phyloP scores from a whole-genome alignment of 108 stramenopile species.

The Pseudonitzschia delicatissima region DNA sequence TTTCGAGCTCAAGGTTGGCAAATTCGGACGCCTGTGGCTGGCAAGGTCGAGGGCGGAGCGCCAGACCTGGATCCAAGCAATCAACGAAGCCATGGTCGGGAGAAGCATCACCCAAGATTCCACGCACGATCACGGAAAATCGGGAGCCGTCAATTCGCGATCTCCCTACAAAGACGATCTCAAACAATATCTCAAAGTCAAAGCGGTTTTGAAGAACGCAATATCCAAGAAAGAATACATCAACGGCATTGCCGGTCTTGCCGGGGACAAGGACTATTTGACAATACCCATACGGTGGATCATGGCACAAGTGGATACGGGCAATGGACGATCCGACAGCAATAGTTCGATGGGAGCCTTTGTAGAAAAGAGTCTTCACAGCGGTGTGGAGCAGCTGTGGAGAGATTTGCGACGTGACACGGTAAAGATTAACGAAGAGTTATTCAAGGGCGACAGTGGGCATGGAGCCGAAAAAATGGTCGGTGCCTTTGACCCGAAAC shows the following conservation, averaged over 20 bases:
- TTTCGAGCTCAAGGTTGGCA: constrained; percentile 45
- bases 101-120: constrained; percentile 65
- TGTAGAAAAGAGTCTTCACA: constrained; percentile 44
- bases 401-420: constrained; percentile 76
- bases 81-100: constrained; percentile 78
- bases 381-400: constrained; percentile 71
- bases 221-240: constrained; percentile 58
- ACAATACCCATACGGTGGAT: constrained; percentile 81
- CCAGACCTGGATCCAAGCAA: constrained; percentile 71
- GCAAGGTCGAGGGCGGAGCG: constrained; percentile 67
- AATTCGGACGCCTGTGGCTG: constrained; percentile 71
- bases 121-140: constrained; percentile 32
- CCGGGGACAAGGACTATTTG: constrained; percentile 32
- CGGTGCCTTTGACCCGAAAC: constrained; percentile 53
- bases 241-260: constrained; percentile 32
- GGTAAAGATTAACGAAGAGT: constrained; percentile 66
- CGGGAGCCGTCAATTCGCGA: constrained; percentile 33
- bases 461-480: constrained; percentile 77
- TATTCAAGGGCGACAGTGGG: constrained; percentile 57
- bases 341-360: constrained; percentile 34
- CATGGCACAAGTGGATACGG: constrained; percentile 49
- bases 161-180: constrained; percentile 65
- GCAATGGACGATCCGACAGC: constrained; percentile 14
- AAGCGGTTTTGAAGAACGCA: constrained; percentile 42
- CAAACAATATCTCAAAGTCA: constrained; percentile 52